A percentile compares a stretch with the other conserved stretches of the same genome.
Evolutionary conservation across 306 rosid genomes (phyloP).

Genomic region (Medicago arabica): DNA sequence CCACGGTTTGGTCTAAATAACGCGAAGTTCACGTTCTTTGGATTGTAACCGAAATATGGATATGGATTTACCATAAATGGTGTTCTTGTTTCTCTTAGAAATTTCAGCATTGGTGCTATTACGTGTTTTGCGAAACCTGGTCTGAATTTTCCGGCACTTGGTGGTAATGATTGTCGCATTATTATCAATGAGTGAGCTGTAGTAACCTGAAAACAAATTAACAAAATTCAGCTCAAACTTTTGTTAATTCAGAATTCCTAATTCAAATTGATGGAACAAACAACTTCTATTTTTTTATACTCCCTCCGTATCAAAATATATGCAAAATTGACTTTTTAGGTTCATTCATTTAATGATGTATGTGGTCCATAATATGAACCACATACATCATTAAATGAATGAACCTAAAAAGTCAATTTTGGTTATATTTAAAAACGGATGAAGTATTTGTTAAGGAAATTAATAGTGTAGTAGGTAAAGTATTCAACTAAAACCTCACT

Average conservation of each 20-base stretch:
- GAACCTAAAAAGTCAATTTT: too few relatives aligned
- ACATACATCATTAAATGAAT: too few relatives aligned
- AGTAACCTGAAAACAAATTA: constrained; percentile 54
- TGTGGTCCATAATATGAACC: too few relatives aligned
- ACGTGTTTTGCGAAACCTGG: constrained; percentile 56
- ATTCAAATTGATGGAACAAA: background rate
- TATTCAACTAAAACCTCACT: background rate
- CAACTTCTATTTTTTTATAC: too few relatives aligned
- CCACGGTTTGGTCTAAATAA: constrained; percentile 71
- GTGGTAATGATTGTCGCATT: constrained; percentile 61
- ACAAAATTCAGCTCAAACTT: constrained; percentile 11
- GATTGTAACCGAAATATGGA: constrained; percentile 80
- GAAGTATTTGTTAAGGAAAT: too few relatives aligned
- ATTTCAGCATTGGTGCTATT: constrained; percentile 66
- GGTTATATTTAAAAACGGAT: too few relatives aligned
- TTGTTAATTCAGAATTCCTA: background rate
- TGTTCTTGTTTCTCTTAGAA: constrained; percentile 54
- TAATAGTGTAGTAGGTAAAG: background rate
- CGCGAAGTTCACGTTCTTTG: constrained; percentile 55
- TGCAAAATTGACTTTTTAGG: too few relatives aligned
- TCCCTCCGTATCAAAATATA: too few relatives aligned
- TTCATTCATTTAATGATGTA: too few relatives aligned
- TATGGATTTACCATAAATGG: constrained; percentile 95
- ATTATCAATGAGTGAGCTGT: constrained; percentile 81
- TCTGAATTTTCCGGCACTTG: constrained; percentile 73